A percentile compares a stretch with the other conserved stretches of the same genome.
Evolutionary conservation across 106 monocot genomes (phyloP).

Genomic region (Vanilla planifolia): DNA sequence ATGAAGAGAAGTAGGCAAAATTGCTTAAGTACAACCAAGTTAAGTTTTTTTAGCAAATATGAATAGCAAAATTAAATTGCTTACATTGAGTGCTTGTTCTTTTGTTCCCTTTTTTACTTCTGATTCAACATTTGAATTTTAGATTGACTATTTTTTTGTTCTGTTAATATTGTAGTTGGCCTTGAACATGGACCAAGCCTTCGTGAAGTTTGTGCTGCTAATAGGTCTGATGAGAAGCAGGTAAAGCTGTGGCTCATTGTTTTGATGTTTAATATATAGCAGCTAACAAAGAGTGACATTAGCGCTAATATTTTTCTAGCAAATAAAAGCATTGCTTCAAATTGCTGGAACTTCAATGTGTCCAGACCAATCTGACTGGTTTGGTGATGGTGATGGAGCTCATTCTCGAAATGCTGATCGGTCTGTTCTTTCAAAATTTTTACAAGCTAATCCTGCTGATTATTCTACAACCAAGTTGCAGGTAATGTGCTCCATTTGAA

Average conservation of each 20-base stretch:
- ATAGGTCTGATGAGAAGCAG: slow-evolving; percentile 87
- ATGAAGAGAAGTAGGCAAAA: no score
- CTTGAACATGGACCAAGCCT: slow-evolving; percentile 65
- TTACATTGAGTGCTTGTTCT: no score
- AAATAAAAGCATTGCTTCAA: slow-evolving; percentile 86
- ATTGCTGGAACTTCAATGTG: slow-evolving; percentile 74
- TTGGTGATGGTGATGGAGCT: slow-evolving; percentile 36
- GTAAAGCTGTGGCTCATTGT: slow-evolving; percentile 20
- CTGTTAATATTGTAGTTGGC: slow-evolving; percentile 32
- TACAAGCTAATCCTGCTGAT: slow-evolving; percentile 75
- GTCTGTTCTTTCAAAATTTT: slow-evolving; percentile 76
- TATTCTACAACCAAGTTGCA: slow-evolving; percentile 85
- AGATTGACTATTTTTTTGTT: no score
- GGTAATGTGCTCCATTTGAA: slow-evolving; percentile 27
- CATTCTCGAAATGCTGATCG: slow-evolving; percentile 72
- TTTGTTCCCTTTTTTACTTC: no score
- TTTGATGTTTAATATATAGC: not conserved
- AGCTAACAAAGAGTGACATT: not conserved
- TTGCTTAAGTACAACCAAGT: no score
- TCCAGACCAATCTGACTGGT: slow-evolving; percentile 81
- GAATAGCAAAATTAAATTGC: no score
- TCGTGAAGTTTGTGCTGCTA: slow-evolving; percentile 88
- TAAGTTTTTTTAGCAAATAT: no score
- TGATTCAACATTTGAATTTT: no score
- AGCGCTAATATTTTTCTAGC: slow-evolving; percentile 33